Conservation (phyloP, 371 early-diverging fungal genomes). For the Haplosporangium sp. region DNA sequence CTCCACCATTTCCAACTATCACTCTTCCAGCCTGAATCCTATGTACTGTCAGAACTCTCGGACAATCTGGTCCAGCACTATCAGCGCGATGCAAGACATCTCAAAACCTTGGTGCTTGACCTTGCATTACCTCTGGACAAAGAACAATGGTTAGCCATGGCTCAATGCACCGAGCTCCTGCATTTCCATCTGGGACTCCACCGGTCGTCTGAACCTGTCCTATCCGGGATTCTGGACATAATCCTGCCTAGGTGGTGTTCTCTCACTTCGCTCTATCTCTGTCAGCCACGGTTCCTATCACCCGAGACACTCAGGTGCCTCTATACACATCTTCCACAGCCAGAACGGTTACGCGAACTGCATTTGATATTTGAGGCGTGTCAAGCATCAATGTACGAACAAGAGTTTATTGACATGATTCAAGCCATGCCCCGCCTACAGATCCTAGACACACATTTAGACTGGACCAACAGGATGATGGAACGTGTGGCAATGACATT, state of each 20-base stretch:
- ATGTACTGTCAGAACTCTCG: conserved; percentile 9
- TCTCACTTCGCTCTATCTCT: conserved; percentile 30
- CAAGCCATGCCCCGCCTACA: conserved; percentile 41
- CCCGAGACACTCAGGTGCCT: conserved; percentile 23
- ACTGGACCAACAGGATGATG: conserved; percentile 53
- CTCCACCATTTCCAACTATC: conserved; percentile 36
- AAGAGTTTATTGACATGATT: conserved; percentile 51
- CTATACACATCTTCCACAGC: conserved; percentile 26
- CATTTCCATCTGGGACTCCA: conserved; percentile 43
- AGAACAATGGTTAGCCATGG: conserved; percentile 27
- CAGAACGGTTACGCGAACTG: conserved; percentile 27
- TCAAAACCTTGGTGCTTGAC: conserved; percentile 28
- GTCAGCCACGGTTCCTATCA: conserved; percentile 39
- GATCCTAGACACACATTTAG: conserved; percentile 35
- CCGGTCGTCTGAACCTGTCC: conserved; percentile 35
- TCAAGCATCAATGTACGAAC: conserved; percentile 38
- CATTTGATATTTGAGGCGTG: conserved; percentile 51
- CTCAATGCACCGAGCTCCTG: conserved; percentile 35
- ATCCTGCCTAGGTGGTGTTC: conserved; percentile 28
- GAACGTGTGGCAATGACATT: conserved; percentile 41
- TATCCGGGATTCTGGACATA: conserved; percentile 25
- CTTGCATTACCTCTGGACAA: conserved; percentile 21
- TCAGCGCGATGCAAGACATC: conserved; percentile 15
- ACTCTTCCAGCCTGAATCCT: conserved; percentile 31
- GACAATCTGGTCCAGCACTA: conserved; percentile 19